phyloP scores from a whole-genome alignment of 495 filamentous ascomycete genomes.

The Hapsidospora chrysogenum region DNA sequence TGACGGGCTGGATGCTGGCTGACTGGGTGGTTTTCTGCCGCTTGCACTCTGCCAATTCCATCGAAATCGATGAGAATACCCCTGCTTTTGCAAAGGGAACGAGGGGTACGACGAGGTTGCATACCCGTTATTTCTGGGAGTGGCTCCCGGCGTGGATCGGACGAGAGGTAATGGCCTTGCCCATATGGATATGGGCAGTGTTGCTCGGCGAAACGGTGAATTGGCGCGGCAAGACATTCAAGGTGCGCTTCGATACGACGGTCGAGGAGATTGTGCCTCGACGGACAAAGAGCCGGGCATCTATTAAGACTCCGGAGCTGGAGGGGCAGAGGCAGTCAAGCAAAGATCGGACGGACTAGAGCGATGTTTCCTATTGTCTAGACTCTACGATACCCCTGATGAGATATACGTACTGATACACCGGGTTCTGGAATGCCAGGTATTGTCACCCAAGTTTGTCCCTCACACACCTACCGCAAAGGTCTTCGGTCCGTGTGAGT shows the following conservation, averaged over 20 bases:
- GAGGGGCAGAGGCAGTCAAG: neutral
- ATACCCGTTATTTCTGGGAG: conserved; percentile 39
- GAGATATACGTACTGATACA: too few species aligned
- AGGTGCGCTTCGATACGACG: conserved; percentile 71
- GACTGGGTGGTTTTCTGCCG: conserved; percentile 60
- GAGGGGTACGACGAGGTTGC: conserved; percentile 12
- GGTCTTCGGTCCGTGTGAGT: too few species aligned
- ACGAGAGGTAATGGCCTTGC: conserved; percentile 63
- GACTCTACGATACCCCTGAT: too few species aligned
- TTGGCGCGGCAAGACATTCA: conserved; percentile 74
- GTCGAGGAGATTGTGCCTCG: conserved; percentile 30
- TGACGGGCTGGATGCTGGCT: conserved; percentile 51
- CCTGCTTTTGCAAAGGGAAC: conserved; percentile 50
- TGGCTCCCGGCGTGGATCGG: conserved; percentile 81
- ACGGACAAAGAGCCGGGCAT: neutral
- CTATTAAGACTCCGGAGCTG: neutral
- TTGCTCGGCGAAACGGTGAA: conserved; percentile 66
- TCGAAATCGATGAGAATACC: conserved; percentile 58
- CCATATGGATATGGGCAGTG: conserved; percentile 79
- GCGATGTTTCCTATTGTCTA: too few species aligned
- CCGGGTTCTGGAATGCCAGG: too few species aligned
- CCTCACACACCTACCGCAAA: too few species aligned
- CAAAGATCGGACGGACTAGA: neutral
- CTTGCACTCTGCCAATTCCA: conserved; percentile 50
- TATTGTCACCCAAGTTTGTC: too few species aligned